These are phyloP conservation scores for Pythium utonaiense DNA, from an alignment of 352 stramenopile species.

Conservation along the genomic window DNA sequence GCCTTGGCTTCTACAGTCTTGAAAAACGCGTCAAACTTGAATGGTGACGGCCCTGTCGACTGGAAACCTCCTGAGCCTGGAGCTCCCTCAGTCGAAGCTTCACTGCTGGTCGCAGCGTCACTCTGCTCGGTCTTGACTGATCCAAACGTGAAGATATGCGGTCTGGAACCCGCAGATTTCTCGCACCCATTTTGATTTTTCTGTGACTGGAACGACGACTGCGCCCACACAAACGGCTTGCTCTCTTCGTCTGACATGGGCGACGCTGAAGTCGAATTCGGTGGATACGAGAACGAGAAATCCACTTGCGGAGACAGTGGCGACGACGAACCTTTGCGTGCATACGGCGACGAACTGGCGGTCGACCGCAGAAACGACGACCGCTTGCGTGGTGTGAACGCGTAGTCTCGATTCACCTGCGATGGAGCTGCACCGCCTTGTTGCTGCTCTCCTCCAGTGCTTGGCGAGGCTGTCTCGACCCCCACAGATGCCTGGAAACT, in stretches of 20 bases:
- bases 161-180: not conserved
- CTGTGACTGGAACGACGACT: not conserved
- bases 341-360: constrained; percentile 10
- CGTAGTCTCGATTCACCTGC: constrained; percentile 15
- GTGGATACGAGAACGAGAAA: constrained; percentile 19
- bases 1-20: not conserved
- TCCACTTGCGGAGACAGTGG: constrained; percentile 3
- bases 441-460: not conserved
- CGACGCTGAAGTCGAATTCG: not conserved
- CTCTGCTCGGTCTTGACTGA: not conserved
- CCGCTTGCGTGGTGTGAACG: constrained; percentile 20
- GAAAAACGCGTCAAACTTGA: constrained; percentile 4
- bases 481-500: not conserved
- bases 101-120: not conserved
- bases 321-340: not conserved
- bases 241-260: constrained; percentile 19
- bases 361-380: constrained; percentile 7
- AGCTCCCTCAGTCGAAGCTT: not conserved
- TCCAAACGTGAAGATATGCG: constrained; percentile 11
- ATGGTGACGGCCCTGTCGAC: not conserved
- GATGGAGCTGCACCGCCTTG: not conserved
- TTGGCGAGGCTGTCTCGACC: not conserved
- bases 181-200: not conserved
- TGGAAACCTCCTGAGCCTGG: not conserved
- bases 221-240: not conserved